phyloP scores from a whole-genome alignment of 2,329 filamentous ascomycete species.

The Mollisiaceae sp. region DNA sequence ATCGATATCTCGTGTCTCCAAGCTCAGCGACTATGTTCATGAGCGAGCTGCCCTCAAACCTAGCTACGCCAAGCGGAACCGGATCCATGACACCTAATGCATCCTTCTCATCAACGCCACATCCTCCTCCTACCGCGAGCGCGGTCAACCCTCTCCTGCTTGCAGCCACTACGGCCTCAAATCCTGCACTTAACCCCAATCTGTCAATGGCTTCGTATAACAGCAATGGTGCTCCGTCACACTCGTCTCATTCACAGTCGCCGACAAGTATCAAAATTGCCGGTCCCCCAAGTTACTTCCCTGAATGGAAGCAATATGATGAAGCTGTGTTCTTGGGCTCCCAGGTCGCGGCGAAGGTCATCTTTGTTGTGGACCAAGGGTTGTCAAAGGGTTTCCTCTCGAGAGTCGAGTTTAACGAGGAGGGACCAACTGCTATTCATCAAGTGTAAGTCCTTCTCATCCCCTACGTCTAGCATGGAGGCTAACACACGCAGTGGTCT shows the following conservation, averaged over 20 bases:
- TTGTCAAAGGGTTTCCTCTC: conserved; percentile 68
- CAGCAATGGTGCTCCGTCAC: conserved; percentile 51
- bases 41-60: conserved; percentile 91
- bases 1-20: conserved; percentile 88
- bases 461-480: neutral
- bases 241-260: conserved; percentile 69
- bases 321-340: conserved; percentile 73
- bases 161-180: conserved; percentile 77
- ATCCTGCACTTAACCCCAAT: conserved; percentile 43
- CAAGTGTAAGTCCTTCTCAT: conserved; percentile 39
- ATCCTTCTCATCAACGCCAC: conserved; percentile 56
- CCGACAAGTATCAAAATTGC: conserved; percentile 70
- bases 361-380: conserved; percentile 72
- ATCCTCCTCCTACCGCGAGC: conserved; percentile 60
- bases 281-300: conserved; percentile 73
- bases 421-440: conserved; percentile 43
- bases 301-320: conserved; percentile 63
- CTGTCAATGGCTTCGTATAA: conserved; percentile 45
- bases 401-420: conserved; percentile 50
- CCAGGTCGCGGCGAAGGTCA: conserved; percentile 73
- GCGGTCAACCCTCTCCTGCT: conserved; percentile 90
- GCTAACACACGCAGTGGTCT: conserved; percentile 20
- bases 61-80: conserved; percentile 88
- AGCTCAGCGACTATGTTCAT: conserved; percentile 96
- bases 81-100: conserved; percentile 80